Conservation (phyloP, 2,329 filamentous ascomycete species). For the Colletotrichum sidae region DNA sequence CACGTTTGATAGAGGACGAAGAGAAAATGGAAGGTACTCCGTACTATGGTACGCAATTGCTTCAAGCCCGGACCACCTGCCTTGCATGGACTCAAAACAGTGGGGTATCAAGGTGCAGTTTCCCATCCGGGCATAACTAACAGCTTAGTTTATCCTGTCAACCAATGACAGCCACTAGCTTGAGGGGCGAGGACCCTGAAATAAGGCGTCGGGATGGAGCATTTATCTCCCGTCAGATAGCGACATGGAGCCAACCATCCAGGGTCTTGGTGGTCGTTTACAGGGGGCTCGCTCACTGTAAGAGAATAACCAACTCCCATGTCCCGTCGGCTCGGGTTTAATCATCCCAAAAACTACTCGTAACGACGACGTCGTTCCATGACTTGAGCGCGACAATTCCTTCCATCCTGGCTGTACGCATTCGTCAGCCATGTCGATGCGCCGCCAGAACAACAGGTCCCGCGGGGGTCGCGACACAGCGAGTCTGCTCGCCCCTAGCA, state of each 20-base stretch:
- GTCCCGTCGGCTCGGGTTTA: slow-evolving; percentile 1
- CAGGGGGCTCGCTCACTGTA: slow-evolving; percentile 11
- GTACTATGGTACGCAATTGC: no score
- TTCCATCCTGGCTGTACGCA: not conserved
- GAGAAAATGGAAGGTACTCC: no score
- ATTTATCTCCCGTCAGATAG: slow-evolving; percentile 5
- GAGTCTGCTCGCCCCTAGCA: slow-evolving; percentile 71
- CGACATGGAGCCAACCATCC: slow-evolving; percentile 10
- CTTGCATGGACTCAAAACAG: not conserved
- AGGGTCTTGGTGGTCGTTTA: slow-evolving; percentile 2
- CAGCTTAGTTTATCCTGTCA: slow-evolving; percentile 1
- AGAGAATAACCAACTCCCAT: slow-evolving; percentile 8
- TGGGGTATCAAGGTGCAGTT: not conserved
- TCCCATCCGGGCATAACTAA: slow-evolving; percentile 8
- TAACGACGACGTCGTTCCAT: slow-evolving; percentile 20
- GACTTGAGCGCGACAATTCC: slow-evolving; percentile 4
- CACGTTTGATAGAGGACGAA: not conserved
- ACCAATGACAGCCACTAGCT: slow-evolving; percentile 20
- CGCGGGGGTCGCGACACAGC: slow-evolving; percentile 44
- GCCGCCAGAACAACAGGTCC: slow-evolving; percentile 25
- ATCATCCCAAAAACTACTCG: slow-evolving; percentile 4
- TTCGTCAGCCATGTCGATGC: slow-evolving; percentile 29
- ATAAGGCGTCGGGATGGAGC: slow-evolving; percentile 7
- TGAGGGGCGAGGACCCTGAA: slow-evolving; percentile 12
- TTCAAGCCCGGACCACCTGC: no score